A percentile compares a stretch with the other conserved stretches of the same genome.
phyloP scores from a whole-genome alignment of 2,329 filamentous ascomycete genomes.

The Thelonectria rubi region DNA sequence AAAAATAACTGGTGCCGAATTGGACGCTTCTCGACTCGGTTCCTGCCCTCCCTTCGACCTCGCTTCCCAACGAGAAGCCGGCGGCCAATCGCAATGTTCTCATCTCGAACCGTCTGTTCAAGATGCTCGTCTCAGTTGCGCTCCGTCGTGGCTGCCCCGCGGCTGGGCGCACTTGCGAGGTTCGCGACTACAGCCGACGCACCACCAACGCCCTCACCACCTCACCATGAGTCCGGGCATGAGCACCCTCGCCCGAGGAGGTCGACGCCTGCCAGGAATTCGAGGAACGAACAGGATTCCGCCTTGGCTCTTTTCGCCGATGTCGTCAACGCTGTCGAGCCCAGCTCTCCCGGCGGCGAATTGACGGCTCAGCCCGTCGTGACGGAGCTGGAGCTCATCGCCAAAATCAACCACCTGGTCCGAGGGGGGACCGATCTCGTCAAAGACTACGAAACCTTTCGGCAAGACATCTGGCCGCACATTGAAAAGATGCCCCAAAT shows the following conservation, averaged over 20 bases:
- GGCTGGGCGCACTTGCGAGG: conserved; percentile 33
- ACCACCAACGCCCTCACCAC: conserved; percentile 11
- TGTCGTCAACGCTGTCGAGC: conserved; percentile 41
- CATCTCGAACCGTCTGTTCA: conserved; percentile 48
- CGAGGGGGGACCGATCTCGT: conserved; percentile 18
- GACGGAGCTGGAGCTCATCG: conserved; percentile 44
- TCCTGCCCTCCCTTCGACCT: conserved; percentile 2
- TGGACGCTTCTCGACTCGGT: conserved; percentile 6
- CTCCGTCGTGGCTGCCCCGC: conserved; percentile 26
- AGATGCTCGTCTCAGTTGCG: conserved; percentile 47
- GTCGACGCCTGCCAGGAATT: conserved; percentile 14
- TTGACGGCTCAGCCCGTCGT: conserved; percentile 20
- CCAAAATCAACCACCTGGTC: conserved; percentile 42
- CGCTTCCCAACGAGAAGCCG: conserved; percentile 10
- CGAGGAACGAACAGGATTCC: conserved; percentile 31
- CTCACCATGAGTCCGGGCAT: conserved; percentile 10
- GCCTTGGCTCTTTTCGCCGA: conserved; percentile 49
- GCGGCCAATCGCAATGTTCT: conserved; percentile 44
- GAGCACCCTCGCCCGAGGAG: conserved; percentile 4
- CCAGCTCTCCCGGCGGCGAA: not conserved
- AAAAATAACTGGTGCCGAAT: conserved; percentile 37
- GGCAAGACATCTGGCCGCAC: conserved; percentile 44
- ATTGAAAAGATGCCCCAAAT: conserved; percentile 41
- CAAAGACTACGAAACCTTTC: conserved; percentile 40
- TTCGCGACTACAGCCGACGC: conserved; percentile 39